Conservation (phyloP, 2,329 filamentous ascomycete species). For the Claviceps humidiphila region DNA sequence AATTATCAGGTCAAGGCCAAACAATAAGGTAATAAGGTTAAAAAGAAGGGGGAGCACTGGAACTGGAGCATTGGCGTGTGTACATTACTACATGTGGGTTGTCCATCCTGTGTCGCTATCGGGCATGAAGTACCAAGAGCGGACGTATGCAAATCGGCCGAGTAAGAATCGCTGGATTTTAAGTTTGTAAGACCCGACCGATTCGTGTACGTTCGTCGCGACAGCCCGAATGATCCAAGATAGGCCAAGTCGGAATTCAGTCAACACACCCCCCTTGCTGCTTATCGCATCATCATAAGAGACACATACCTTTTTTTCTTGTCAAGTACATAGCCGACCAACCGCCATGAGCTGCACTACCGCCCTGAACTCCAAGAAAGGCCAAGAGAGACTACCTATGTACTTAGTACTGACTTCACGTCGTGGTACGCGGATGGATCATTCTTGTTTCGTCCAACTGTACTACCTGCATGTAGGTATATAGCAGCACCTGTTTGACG, state of each 20-base stretch:
- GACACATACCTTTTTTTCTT: neutral
- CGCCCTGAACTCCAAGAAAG: neutral
- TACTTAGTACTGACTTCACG: neutral
- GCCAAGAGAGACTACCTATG: neutral
- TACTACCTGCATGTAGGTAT: neutral
- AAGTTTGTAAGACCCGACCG: neutral
- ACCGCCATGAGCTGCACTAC: neutral
- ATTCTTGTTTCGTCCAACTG: neutral
- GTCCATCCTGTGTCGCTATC: neutral
- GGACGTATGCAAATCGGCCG: neutral
- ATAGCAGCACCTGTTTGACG: neutral
- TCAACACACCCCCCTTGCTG: neutral
- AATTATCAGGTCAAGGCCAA: neutral
- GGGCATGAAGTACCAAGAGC: neutral
- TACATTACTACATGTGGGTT: neutral
- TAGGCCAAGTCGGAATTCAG: neutral
- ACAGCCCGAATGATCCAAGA: neutral
- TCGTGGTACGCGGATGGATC: neutral
- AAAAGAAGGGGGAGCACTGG: neutral
- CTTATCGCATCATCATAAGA: neutral
- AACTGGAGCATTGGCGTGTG: neutral
- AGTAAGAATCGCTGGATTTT: neutral
- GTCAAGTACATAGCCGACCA: neutral
- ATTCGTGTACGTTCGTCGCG: neutral
- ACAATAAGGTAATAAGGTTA: neutral